These are phyloP conservation scores for Avena sativa DNA, from an alignment of 176 grass and related monocot species.

Conservation along the genomic window DNA sequence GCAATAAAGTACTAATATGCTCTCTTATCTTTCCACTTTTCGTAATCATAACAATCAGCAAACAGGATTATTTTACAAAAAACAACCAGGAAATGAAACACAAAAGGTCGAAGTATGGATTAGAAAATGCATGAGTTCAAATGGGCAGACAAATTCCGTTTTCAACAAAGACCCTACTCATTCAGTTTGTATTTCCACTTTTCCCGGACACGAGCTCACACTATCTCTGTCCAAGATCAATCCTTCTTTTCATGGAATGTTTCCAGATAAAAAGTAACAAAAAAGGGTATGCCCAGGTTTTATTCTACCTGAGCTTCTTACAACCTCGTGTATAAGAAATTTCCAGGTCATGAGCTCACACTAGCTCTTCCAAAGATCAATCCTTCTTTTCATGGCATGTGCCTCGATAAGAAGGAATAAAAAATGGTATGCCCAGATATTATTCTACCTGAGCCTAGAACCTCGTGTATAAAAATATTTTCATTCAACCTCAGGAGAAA, in stretches of 20 bases:
- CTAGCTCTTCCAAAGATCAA: slow-evolving; percentile 1
- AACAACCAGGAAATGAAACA: background rate
- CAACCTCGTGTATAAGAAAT: background rate
- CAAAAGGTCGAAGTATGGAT: background rate
- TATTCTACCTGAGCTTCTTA: background rate
- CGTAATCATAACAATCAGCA: background rate
- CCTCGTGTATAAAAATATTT: background rate
- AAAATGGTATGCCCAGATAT: background rate
- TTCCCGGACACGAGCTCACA: background rate
- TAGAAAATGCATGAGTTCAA: slow-evolving; percentile 1
- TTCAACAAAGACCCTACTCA: background rate
- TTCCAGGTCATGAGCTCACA: background rate
- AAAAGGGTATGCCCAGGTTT: background rate
- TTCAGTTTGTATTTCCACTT: background rate
- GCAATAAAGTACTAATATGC: background rate
- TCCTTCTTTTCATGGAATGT: background rate
- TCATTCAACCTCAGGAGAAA: background rate
- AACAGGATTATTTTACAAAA: slow-evolving; percentile 17
- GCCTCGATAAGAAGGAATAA: background rate
- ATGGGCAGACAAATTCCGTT: background rate
- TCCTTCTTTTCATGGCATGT: background rate
- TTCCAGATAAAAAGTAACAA: background rate
- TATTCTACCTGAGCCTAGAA: background rate
- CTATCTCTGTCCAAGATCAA: background rate
- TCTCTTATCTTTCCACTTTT: slow-evolving; percentile 11